Conservation (phyloP, 139 green algal genomes). For the Chlorella sp. region DNA sequence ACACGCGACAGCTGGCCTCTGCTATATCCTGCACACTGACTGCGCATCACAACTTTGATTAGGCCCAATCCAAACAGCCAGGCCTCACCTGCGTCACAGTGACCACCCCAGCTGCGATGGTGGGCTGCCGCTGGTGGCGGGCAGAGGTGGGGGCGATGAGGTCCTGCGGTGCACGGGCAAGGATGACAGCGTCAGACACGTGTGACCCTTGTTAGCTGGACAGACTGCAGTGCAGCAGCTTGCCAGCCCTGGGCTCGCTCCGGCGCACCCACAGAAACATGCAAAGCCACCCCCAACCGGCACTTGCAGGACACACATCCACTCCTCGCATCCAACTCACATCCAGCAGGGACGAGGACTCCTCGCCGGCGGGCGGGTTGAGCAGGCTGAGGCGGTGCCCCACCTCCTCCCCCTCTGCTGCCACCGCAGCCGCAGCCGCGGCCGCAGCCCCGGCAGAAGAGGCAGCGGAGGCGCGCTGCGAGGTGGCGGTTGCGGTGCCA, state of each 20-base stretch:
- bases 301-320: neutral
- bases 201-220: no score
- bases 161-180: neutral
- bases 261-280: neutral
- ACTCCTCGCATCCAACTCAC: neutral
- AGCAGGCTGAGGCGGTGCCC: neutral
- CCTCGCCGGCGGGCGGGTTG: neutral
- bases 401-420: neutral
- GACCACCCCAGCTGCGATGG: conserved; percentile 1
- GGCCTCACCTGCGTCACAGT: neutral
- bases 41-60: no score
- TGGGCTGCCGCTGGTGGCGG: conserved; percentile 15
- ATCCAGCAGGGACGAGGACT: neutral
- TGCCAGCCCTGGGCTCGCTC: no score
- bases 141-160: neutral
- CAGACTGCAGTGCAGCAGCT: no score
- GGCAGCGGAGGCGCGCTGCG: no score
- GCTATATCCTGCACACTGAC: no score
- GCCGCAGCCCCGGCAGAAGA: no score
- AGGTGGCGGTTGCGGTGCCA: no score
- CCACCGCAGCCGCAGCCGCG: neutral
- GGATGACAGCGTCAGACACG: neutral
- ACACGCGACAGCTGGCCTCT: no score
- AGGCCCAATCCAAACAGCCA: no score
- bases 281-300: neutral